phyloP scores from a whole-genome alignment of 169 alveolate genomes.

The Plasmodium chabaudi region DNA sequence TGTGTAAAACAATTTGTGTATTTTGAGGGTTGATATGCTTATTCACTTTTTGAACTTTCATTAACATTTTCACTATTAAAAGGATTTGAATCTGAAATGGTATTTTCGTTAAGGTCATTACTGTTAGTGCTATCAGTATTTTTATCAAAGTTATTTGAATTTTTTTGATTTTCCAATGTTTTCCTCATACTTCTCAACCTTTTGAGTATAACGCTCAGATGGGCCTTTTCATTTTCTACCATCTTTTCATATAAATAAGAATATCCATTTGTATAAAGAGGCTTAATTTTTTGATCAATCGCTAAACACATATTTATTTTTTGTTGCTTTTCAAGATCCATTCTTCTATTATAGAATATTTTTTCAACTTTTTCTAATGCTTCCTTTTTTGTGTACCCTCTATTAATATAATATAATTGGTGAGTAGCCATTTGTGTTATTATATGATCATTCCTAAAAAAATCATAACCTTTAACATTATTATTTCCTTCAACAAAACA shows the following conservation, averaged over 20 bases:
- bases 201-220: slow-evolving; percentile 51
- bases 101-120: too few species aligned
- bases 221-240: slow-evolving; percentile 70
- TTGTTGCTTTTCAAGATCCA: slow-evolving; percentile 81
- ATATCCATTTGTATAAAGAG: slow-evolving; percentile 83
- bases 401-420: slow-evolving; percentile 77
- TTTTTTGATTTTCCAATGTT: slow-evolving; percentile 19
- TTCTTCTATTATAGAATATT: slow-evolving; percentile 82
- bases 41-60: too few species aligned
- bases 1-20: too few species aligned
- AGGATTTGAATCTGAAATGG: too few species aligned
- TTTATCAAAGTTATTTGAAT: too few species aligned
- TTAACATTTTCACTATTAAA: too few species aligned
- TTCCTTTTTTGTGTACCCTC: slow-evolving; percentile 80
- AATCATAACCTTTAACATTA: slow-evolving; percentile 83
- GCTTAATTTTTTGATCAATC: slow-evolving; percentile 79
- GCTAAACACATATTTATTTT: slow-evolving; percentile 85
- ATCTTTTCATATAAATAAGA: slow-evolving; percentile 69
- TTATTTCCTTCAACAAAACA: slow-evolving; percentile 89
- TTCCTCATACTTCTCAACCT: slow-evolving; percentile 40
- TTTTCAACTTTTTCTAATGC: slow-evolving; percentile 85
- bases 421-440: slow-evolving; percentile 76
- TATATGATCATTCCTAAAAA: slow-evolving; percentile 71
- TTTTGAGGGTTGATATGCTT: too few species aligned
- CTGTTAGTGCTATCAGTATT: too few species aligned